A percentile compares a stretch with the other conserved stretches of the same genome.
These are phyloP conservation scores for Cylindricascospora bacillispora DNA, from an alignment of 1,139 yeast genomes.

Conservation along the genomic window DNA sequence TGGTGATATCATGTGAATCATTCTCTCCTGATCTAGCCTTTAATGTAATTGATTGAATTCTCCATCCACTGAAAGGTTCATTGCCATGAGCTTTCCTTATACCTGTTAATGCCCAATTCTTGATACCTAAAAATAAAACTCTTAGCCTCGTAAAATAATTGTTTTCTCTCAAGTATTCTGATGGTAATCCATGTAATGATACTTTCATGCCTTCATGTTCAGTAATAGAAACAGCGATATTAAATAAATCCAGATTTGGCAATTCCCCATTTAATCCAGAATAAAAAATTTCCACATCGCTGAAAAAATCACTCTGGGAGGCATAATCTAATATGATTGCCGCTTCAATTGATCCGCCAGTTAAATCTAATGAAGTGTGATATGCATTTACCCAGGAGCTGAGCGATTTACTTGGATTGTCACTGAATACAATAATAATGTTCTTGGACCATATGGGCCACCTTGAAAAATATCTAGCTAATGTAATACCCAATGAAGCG, in stretches of 20 bases:
- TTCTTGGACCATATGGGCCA: constrained; percentile 96
- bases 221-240: constrained; percentile 60
- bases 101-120: constrained; percentile 62
- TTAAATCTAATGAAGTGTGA: constrained; percentile 69
- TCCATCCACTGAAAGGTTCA: constrained; percentile 93
- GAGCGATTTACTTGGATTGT: constrained; percentile 54
- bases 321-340: constrained; percentile 81
- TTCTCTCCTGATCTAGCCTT: constrained; percentile 44
- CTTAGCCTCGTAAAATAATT: constrained; percentile 42
- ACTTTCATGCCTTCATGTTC: constrained; percentile 64
- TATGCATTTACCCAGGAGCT: constrained; percentile 92
- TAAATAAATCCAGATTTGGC: constrained; percentile 83
- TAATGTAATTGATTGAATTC: constrained; percentile 80
- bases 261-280: constrained; percentile 92
- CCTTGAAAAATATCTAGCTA: constrained; percentile 67
- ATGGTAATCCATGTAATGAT: constrained; percentile 49
- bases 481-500: constrained; percentile 53
- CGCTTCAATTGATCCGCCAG: constrained; percentile 94
- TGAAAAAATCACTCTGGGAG: constrained; percentile 51
- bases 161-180: constrained; percentile 33
- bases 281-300: constrained; percentile 61
- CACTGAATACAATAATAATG: constrained; percentile 73
- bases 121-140: constrained; percentile 52
- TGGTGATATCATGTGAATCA: constrained; percentile 61
- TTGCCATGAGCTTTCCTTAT: constrained; percentile 49